Percentiles rank a stretch among this genome's conserved stretches.
These are phyloP conservation scores for Clathrus columnatus DNA, from an alignment of 768 basidiomycete genomes.

Conservation along the genomic window DNA sequence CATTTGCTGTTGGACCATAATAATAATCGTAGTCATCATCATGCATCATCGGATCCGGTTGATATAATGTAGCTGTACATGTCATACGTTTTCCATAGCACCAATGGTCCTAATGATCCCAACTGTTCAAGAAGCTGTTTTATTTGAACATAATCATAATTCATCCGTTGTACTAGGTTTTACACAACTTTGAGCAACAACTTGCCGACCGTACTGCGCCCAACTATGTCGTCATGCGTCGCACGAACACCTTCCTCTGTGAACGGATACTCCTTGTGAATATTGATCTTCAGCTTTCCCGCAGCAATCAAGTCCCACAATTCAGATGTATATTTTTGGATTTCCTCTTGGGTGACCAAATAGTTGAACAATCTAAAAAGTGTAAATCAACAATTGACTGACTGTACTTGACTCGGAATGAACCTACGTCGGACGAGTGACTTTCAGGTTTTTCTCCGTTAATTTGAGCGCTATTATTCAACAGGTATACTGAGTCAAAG, in stretches of 20 bases:
- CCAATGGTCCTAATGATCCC: not conserved
- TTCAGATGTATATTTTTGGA: slow-evolving; percentile 50
- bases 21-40: not conserved
- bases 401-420: too few species aligned
- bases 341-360: slow-evolving; percentile 64
- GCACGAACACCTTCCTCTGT: slow-evolving; percentile 67
- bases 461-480: slow-evolving; percentile 47
- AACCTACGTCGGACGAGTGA: slow-evolving; percentile 66
- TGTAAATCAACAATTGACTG: not conserved
- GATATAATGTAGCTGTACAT: not conserved
- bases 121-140: not conserved
- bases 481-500: not conserved
- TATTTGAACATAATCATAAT: not conserved
- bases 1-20: not conserved
- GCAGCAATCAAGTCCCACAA: slow-evolving; percentile 53
- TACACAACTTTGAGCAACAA: slow-evolving; percentile 61
- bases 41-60: not conserved
- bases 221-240: slow-evolving; percentile 69
- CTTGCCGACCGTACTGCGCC: slow-evolving; percentile 80
- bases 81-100: not conserved
- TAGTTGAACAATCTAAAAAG: slow-evolving; percentile 58
- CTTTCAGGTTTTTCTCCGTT: slow-evolving; percentile 70
- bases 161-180: not conserved
- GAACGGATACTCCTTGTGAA: slow-evolving; percentile 78
- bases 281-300: slow-evolving; percentile 54